Base-by-base conservation (phyloP, 73 alveolate species). In the Blepharisma stoltei region DNA sequence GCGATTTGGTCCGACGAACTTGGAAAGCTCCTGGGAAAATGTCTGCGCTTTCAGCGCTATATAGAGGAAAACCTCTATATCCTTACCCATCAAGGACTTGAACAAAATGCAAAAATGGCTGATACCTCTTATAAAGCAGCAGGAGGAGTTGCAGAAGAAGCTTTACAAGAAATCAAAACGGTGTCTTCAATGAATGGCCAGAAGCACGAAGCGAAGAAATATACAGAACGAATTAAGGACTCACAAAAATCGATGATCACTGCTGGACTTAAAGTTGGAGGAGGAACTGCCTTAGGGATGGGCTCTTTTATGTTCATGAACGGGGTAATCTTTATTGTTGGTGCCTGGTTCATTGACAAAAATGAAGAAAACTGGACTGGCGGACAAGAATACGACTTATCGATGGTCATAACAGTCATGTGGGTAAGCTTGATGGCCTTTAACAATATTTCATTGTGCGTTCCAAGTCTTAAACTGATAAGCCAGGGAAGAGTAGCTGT, bases 101-200 rank as follows among this genome's bases (percentile, higher is more conserved):
- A 73, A 46, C 65, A 75, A 75, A 67, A 66, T 70, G 77, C 76
- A 68, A 45, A 46, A 20, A 20, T 85, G 86, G 37, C 79, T 55
- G 54, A 54, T 23, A 44, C 76, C 73, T 48, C 67, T 54, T 88
- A 85, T 76, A 84, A 78, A n/a, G 67, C 80, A 48, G 83, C 88
- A 21, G 89, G 90, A 3, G 86, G 88, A 14, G 54, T 78, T 32
- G 92, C 92, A 20, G 92, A 88, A 53, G 83, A 88, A 81, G 92
- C 92, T 14, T 78, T 88, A 23, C 70, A 85, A 47, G 88, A 90
- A 18, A 81, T 88, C 52, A 88, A 81, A 81, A 83, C 88, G 0
- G 95, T 88, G 5, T 82, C 76, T 6, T 86, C 89, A 25, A 67
- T 48, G 37, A 81, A 83, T 43, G 79, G 79, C 21, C 65, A 69